A percentile compares a stretch with the other conserved stretches of the same genome.
These are phyloP conservation scores for Ophiostoma triangulosporum DNA, from an alignment of 2,329 filamentous ascomycete species.

Conservation along the genomic window DNA sequence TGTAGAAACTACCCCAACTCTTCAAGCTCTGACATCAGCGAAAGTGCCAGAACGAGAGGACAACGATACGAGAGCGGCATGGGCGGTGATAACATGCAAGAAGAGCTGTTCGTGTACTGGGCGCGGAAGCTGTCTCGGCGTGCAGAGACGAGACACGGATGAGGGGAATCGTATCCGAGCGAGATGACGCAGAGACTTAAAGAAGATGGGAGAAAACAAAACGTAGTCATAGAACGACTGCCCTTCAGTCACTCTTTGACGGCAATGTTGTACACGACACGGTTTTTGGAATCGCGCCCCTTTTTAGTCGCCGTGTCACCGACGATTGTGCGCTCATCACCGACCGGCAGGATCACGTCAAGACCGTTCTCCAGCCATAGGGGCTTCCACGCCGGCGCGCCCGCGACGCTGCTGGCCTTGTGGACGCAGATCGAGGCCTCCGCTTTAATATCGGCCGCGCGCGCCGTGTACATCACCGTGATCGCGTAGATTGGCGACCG, in stretches of 20 bases:
- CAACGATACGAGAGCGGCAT: too few species aligned
- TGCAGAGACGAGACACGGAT: too few species aligned
- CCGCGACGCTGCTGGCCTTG: background rate
- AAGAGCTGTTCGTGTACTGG: too few species aligned
- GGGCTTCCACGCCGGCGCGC: slow-evolving; percentile 15
- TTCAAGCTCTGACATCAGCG: too few species aligned
- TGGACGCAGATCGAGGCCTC: background rate
- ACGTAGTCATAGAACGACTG: too few species aligned
- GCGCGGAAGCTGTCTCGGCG: too few species aligned
- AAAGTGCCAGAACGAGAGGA: too few species aligned
- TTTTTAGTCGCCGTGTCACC: background rate
- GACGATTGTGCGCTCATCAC: slow-evolving; percentile 19
- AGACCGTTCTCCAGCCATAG: slow-evolving; percentile 18
- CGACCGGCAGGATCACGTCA: slow-evolving; percentile 19
- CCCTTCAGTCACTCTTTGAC: background rate
- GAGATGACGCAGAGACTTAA: too few species aligned
- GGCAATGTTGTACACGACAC: slow-evolving; percentile 9
- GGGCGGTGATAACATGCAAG: too few species aligned
- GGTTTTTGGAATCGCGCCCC: slow-evolving; percentile 9
- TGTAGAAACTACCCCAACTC: too few species aligned
- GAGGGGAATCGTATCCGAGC: too few species aligned
- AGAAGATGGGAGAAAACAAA: too few species aligned
- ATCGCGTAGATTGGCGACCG: slow-evolving; percentile 17
- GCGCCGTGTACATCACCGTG: slow-evolving; percentile 14
- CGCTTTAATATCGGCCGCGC: slow-evolving; percentile 10